phyloP scores from a whole-genome alignment of 495 filamentous ascomycete species.

The Oidiodendron maius region DNA sequence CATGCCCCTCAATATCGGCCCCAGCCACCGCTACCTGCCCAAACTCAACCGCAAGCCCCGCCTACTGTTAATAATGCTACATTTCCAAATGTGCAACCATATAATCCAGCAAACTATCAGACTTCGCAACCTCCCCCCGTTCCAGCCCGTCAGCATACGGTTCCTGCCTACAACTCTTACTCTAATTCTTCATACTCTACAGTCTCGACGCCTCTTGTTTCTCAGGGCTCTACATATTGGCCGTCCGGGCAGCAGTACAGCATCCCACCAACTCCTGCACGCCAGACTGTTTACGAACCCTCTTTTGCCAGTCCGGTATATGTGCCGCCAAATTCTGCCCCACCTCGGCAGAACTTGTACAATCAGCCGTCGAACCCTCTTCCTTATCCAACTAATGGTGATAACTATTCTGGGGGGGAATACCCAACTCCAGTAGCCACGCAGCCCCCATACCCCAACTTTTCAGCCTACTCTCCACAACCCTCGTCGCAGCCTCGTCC shows the following conservation, averaged over 20 bases:
- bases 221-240: slow-evolving; percentile 30
- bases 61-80: slow-evolving; percentile 24
- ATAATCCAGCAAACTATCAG: slow-evolving; percentile 68
- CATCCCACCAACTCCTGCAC: slow-evolving; percentile 29
- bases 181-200: slow-evolving; percentile 19
- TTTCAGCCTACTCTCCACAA: slow-evolving; percentile 6
- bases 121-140: slow-evolving; percentile 12
- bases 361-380: slow-evolving; percentile 9
- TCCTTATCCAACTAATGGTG: slow-evolving; percentile 18
- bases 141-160: slow-evolving; percentile 24
- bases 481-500: slow-evolving; percentile 1
- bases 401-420: slow-evolving; percentile 6
- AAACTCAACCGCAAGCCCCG: background rate
- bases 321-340: slow-evolving; percentile 10
- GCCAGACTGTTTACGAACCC: slow-evolving; percentile 38
- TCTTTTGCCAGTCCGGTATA: slow-evolving; percentile 15
- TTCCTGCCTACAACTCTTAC: slow-evolving; percentile 20
- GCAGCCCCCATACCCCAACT: slow-evolving; percentile 15
- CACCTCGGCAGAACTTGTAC: slow-evolving; percentile 14
- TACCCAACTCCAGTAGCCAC: slow-evolving; percentile 10
- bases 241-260: slow-evolving; percentile 26
- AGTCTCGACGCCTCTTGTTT: slow-evolving; percentile 30
- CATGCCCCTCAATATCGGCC: slow-evolving; percentile 41
- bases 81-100: slow-evolving; percentile 40
- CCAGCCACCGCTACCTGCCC: slow-evolving; percentile 28